Conservation (phyloP, 441 rosid species). For the Manihot esculenta region DNA sequence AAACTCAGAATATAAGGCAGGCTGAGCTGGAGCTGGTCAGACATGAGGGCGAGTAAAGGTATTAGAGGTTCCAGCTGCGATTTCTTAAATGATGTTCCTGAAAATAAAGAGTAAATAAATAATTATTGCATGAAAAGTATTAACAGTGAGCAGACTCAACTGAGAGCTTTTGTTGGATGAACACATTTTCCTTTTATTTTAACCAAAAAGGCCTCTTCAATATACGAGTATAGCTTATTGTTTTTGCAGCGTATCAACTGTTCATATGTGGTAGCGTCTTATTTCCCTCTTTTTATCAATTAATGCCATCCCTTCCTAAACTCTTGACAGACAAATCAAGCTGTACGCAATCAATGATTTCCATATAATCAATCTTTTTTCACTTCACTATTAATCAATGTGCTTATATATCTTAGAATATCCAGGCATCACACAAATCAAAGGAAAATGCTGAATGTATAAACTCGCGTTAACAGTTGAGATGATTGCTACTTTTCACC, state of each 20-base stretch:
- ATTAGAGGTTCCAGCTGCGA: slow-evolving; percentile 53
- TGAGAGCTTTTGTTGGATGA: neutral
- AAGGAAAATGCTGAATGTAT: neutral
- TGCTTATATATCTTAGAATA: neutral
- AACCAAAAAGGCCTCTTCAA: neutral
- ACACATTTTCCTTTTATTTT: slow-evolving; percentile 3
- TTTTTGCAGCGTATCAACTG: neutral
- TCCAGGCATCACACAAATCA: neutral
- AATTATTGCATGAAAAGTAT: neutral
- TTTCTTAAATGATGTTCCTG: slow-evolving; percentile 75
- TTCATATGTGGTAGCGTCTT: neutral
- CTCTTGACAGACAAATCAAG: neutral
- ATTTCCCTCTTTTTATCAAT: no score
- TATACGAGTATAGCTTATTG: neutral
- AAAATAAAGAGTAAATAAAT: slow-evolving; percentile 24
- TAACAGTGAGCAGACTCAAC: neutral
- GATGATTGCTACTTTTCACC: slow-evolving; percentile 37
- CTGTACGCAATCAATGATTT: neutral
- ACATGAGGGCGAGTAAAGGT: slow-evolving; percentile 51
- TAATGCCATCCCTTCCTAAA: no score
- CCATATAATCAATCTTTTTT: neutral
- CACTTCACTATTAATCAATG: no score
- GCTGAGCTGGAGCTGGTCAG: slow-evolving; percentile 46
- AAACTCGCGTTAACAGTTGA: neutral
- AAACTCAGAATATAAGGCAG: slow-evolving; percentile 49